Percentiles rank a stretch among this genome's conserved stretches.
These are phyloP conservation scores for Diaporthe sp. DNA, from an alignment of 2,329 filamentous ascomycete genomes.

Conservation along the genomic window DNA sequence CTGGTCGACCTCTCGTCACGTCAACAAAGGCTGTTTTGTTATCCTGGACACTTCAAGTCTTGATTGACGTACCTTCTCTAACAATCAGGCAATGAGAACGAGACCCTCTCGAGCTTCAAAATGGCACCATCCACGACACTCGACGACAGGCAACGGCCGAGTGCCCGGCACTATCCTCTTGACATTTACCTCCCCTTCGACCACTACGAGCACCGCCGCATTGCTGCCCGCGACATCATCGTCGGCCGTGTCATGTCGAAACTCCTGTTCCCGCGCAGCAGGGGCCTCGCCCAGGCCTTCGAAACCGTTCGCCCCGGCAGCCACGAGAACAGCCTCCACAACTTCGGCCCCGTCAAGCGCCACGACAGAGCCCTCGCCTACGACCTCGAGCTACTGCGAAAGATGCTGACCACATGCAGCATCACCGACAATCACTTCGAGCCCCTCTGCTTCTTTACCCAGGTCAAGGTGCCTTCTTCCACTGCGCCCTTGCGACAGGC, in stretches of 20 bases:
- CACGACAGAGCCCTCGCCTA: slow-evolving; percentile 40
- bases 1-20: not conserved
- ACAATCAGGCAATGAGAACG: not conserved
- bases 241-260: slow-evolving; percentile 46
- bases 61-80: not conserved
- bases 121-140: not conserved
- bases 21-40: not conserved
- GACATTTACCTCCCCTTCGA: slow-evolving; percentile 46
- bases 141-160: not conserved
- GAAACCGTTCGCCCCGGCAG: not conserved
- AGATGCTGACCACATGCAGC: slow-evolving; percentile 40
- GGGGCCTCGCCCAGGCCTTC: slow-evolving; percentile 34
- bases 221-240: slow-evolving; percentile 45
- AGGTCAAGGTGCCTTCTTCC: not conserved
- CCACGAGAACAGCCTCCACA: not conserved
- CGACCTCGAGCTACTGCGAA: slow-evolving; percentile 42
- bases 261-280: slow-evolving; percentile 40
- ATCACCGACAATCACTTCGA: not conserved
- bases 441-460: not conserved
- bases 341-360: slow-evolving; percentile 37
- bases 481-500: not conserved
- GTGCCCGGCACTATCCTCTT: slow-evolving; percentile 45
- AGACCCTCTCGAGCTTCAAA: not conserved
- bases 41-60: not conserved
- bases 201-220: slow-evolving; percentile 46